Conservation (phyloP, 1,284 basidiomycete genomes). For the Filobasidium uniguttulatum region DNA sequence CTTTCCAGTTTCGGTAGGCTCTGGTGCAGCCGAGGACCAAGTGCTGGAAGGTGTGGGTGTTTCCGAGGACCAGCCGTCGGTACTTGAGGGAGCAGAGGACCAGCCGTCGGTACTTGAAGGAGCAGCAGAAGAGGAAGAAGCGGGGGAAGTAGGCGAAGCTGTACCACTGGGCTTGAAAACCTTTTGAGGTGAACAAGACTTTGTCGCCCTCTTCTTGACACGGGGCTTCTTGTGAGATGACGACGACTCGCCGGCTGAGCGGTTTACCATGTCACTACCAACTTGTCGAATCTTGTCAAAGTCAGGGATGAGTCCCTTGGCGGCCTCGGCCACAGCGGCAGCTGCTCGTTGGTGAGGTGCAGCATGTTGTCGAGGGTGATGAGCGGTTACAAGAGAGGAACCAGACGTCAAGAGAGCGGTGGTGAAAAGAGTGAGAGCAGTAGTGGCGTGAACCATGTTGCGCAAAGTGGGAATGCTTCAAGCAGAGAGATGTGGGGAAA, state of each 20-base stretch:
- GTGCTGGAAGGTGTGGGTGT: too few relatives aligned
- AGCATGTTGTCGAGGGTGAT: slow-evolving; percentile 1
- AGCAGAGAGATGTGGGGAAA: neutral
- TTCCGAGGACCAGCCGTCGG: slow-evolving; percentile 5
- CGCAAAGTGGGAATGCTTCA: neutral
- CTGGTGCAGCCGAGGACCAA: slow-evolving; percentile 7
- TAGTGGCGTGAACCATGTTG: slow-evolving; percentile 6
- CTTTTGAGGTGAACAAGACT: slow-evolving; percentile 9
- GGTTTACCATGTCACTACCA: neutral
- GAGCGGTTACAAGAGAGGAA: slow-evolving; percentile 2
- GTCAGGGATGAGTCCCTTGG: slow-evolving; percentile 10
- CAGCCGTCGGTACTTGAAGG: slow-evolving; percentile 7
- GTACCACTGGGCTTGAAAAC: slow-evolving; percentile 2
- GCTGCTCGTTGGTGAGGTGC: neutral
- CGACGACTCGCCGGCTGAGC: neutral
- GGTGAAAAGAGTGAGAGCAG: slow-evolving; percentile 9
- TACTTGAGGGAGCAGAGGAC: slow-evolving; percentile 4
- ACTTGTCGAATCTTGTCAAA: slow-evolving; percentile 12
- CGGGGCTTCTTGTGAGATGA: slow-evolving; percentile 15
- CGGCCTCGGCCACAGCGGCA: slow-evolving; percentile 19
- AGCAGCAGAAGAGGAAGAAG: neutral
- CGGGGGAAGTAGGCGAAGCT: slow-evolving; percentile 12
- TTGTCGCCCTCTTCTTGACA: slow-evolving; percentile 18
- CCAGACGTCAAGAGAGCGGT: slow-evolving; percentile 4
- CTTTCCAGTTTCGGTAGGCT: slow-evolving; percentile 1